Percentiles rank a stretch among this genome's conserved stretches.
phyloP scores from a whole-genome alignment of 2,329 filamentous ascomycete species.

The Claviceps arundinis region DNA sequence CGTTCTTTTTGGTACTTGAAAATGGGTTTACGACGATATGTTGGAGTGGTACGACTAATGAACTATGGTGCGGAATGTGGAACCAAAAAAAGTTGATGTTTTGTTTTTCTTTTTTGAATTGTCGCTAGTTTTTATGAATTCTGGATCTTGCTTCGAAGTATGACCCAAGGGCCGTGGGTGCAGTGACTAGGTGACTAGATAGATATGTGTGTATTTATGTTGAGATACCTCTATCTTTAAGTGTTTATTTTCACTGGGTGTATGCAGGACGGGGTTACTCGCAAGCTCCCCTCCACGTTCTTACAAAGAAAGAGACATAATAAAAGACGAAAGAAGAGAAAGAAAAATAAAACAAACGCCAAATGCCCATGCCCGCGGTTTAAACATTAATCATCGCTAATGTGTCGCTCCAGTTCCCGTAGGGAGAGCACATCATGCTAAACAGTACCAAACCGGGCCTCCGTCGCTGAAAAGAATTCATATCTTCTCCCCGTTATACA shows the following conservation, averaged over 20 bases:
- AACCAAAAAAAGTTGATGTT: neutral
- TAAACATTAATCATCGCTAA: neutral
- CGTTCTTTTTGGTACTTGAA: neutral
- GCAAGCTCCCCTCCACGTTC: neutral
- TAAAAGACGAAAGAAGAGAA: neutral
- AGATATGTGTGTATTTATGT: neutral
- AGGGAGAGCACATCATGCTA: neutral
- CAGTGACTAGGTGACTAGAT: neutral
- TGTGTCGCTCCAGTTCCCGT: neutral
- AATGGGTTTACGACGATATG: neutral
- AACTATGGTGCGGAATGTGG: neutral
- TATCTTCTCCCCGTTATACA: neutral
- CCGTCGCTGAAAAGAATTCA: neutral
- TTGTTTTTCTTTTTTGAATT: neutral
- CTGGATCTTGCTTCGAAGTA: neutral
- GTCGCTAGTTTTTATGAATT: neutral
- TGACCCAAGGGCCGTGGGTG: neutral
- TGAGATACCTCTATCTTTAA: neutral
- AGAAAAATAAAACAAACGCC: neutral
- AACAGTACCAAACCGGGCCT: neutral
- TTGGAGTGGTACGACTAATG: neutral
- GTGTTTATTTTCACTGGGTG: neutral
- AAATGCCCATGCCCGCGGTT: neutral
- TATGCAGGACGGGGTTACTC: neutral
- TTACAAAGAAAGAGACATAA: neutral